Evolutionary conservation across 2,329 filamentous ascomycete genomes (phyloP), one percentile per base, ranked within the genome.

Genomic region (Colletotrichum acutatum): DNA sequence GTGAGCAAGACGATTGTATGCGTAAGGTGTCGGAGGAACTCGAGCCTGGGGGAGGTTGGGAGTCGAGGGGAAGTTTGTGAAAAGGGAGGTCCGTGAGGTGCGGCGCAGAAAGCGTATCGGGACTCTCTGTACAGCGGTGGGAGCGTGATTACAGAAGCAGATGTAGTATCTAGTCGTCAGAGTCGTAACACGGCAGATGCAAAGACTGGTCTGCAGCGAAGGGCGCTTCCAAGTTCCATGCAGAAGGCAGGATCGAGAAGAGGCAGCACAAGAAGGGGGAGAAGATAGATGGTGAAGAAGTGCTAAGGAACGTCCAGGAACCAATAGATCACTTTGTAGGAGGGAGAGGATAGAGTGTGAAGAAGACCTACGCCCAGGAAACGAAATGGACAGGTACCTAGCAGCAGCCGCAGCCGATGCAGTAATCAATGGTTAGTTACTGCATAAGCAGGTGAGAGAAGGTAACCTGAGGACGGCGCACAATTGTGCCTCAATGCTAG

Each of bases 81-180:
- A 30, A 26, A 69, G 70, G 66, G 66, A 72, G 65, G 70, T 53
- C 54, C 60, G 59, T 53, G 59, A 60, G 66, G 57, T 71, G 64
- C 63, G 58, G 57, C 34, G 46, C 42, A n/a, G 37, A 53, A 22
- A 19, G 66, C 32, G 42, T 61, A 22, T 65, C 37, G 37, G 37
- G 32, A 34, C 32, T 16, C 37, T 42, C 37, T 42, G 37, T 42
- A 42, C 14, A 57, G 66, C 70, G 65, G 53, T 9, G 24, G 37
- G 57, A 70, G 66, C 58, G 26, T 59, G 53, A 49, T 52, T 60
- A 65, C 70, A 57, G 54, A 60, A 56, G 69, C 30, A 57, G 60
- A 52, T 49, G 54, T 24, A 49, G 54, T 28, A 19, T 53, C 57
- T 46, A 62, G 42, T 63, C 64, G 65, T 68, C 30, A 72, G 60